Evolutionary conservation across 352 stramenopile genomes (phyloP).

Genomic region (Plasmopara viticola): DNA sequence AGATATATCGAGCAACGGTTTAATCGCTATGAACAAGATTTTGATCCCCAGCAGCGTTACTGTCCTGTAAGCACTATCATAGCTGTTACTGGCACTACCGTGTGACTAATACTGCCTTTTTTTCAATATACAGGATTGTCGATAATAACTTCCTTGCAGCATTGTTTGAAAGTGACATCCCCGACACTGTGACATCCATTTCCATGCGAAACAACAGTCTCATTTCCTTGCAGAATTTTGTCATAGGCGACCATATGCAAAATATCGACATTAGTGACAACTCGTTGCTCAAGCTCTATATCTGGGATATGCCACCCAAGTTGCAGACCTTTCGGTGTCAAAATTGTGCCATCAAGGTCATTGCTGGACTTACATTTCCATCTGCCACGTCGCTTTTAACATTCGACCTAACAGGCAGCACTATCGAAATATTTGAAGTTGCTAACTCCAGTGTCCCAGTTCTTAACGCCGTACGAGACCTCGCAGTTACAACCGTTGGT

Average conservation of each 20-base stretch:
- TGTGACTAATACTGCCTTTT: not conserved
- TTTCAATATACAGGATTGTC: slow-evolving; percentile 14
- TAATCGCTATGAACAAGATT: slow-evolving; percentile 17
- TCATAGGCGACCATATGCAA: slow-evolving; percentile 10
- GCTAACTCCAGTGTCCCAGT: slow-evolving; percentile 26
- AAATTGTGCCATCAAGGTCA: slow-evolving; percentile 23
- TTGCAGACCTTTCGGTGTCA: slow-evolving; percentile 31
- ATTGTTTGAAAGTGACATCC: slow-evolving; percentile 14
- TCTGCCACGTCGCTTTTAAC: slow-evolving; percentile 15
- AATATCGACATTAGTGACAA: slow-evolving; percentile 34
- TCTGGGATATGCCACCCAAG: slow-evolving; percentile 23
- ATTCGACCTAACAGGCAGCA: slow-evolving; percentile 28
- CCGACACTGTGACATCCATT: slow-evolving; percentile 20
- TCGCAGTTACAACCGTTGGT: slow-evolving; percentile 24
- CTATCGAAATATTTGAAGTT: slow-evolving; percentile 25
- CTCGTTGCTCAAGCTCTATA: slow-evolving; percentile 17
- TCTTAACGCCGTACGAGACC: slow-evolving; percentile 22
- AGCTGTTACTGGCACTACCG: not conserved
- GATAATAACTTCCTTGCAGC: slow-evolving; percentile 18
- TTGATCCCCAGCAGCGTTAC: slow-evolving; percentile 19
- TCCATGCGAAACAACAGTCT: slow-evolving; percentile 37
- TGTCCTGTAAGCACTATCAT: slow-evolving; percentile 15
- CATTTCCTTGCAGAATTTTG: slow-evolving; percentile 24
- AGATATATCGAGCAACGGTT: slow-evolving; percentile 24
- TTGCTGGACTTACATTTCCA: slow-evolving; percentile 26